phyloP scores from a whole-genome alignment of 441 rosid genomes.

The Bruguiera hainesii region DNA sequence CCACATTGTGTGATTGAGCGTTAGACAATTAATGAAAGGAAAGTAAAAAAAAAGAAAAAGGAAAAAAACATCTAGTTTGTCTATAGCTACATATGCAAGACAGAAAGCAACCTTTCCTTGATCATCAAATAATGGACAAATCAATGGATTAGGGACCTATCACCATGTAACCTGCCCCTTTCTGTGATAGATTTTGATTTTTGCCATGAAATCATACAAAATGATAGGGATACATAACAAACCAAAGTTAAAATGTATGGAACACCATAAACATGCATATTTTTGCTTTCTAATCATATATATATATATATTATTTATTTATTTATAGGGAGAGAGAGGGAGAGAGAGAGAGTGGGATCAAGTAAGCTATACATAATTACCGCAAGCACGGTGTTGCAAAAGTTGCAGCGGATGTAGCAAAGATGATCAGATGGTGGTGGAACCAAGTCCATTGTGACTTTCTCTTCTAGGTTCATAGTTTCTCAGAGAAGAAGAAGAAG shows the following conservation, averaged over 20 bases:
- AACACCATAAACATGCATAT: background rate
- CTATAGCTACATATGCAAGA: background rate
- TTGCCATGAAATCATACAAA: background rate
- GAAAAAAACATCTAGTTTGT: no score
- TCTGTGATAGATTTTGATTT: background rate
- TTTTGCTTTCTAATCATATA: background rate
- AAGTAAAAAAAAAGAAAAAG: no score
- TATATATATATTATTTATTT: background rate
- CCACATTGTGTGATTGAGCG: no score
- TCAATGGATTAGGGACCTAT: no score
- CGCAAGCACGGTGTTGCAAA: conserved; percentile 1
- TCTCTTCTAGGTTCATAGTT: background rate
- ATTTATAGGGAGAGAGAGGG: no score
- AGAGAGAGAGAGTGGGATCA: background rate
- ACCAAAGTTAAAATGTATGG: background rate
- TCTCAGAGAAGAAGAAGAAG: background rate
- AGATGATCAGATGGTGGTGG: conserved; percentile 3
- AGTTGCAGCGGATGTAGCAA: conserved; percentile 1
- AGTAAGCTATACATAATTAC: background rate
- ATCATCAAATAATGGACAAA: no score
- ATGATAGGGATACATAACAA: background rate
- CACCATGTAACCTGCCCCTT: background rate
- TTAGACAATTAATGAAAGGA: no score
- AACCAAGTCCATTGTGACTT: conserved; percentile 7
- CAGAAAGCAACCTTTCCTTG: background rate